phyloP scores from a whole-genome alignment of 192 early-diverging fungal species.

The Polychytrium aggregatum region DNA sequence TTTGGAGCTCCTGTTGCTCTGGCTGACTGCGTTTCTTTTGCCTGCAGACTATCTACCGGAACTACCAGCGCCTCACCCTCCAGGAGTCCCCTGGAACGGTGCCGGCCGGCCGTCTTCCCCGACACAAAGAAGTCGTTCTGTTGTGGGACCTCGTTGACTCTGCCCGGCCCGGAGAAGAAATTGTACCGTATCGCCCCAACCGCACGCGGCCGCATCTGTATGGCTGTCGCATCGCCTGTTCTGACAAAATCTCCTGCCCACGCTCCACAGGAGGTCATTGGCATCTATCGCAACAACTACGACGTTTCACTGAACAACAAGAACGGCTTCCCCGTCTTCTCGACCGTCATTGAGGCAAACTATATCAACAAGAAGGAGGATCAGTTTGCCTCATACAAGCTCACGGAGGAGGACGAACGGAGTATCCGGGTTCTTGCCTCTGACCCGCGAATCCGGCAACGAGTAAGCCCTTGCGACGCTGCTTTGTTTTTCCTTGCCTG shows the following conservation, averaged over 20 bases:
- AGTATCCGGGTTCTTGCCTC: constrained; percentile 60
- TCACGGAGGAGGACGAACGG: constrained; percentile 87
- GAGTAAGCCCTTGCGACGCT: constrained; percentile 32
- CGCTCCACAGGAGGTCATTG: constrained; percentile 70
- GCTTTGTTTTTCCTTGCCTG: neutral
- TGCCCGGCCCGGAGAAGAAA: constrained; percentile 91
- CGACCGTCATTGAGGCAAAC: constrained; percentile 94
- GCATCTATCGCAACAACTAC: constrained; percentile 91
- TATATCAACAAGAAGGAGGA: constrained; percentile 84
- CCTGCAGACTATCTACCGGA: constrained; percentile 78
- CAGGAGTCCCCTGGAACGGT: constrained; percentile 95
- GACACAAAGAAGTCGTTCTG: constrained; percentile 84
- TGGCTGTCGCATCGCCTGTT: neutral
- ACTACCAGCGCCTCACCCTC: constrained; percentile 91
- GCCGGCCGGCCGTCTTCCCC: constrained; percentile 86
- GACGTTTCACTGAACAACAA: constrained; percentile 75
- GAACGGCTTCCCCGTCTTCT: constrained; percentile 96
- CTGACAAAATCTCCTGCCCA: neutral
- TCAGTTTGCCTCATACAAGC: constrained; percentile 67
- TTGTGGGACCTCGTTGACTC: constrained; percentile 95
- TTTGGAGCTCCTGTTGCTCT: neutral
- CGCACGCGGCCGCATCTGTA: neutral
- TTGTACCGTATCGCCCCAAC: constrained; percentile 50
- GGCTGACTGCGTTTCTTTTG: neutral
- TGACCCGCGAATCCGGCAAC: constrained; percentile 67